These are phyloP conservation scores for Hyparrhenia diplandra DNA, from an alignment of 176 grass and related monocot species.

Conservation along the genomic window DNA sequence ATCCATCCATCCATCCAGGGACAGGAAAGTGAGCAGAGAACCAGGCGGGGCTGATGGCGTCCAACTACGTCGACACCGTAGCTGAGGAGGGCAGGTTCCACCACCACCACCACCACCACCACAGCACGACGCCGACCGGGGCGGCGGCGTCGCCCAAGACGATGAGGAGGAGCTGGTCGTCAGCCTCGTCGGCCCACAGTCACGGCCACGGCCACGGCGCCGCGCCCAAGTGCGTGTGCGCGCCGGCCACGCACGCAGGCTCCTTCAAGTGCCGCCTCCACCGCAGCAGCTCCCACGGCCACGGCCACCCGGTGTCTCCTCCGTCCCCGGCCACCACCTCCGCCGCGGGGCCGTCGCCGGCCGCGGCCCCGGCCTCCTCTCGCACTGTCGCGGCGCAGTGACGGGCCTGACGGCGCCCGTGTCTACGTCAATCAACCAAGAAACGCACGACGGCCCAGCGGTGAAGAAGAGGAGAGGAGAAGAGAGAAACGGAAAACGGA, in stretches of 20 bases:
- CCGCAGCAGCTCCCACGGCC: conserved; percentile 39
- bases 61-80: conserved; percentile 57
- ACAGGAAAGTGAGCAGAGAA: neutral
- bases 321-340: conserved; percentile 18
- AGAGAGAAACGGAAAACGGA: too few relatives aligned
- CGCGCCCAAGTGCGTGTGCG: conserved; percentile 71
- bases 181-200: conserved; percentile 21
- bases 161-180: conserved; percentile 34
- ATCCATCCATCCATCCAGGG: conserved; percentile 10
- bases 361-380: neutral
- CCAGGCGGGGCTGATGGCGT: conserved; percentile 41
- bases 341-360: neutral
- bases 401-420: too few relatives aligned
- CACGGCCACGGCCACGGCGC: conserved; percentile 23
- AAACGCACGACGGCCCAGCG: too few relatives aligned
- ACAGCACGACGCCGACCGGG: conserved; percentile 41
- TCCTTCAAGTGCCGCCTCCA: conserved; percentile 98
- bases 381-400: neutral
- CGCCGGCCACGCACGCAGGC: conserved; percentile 69
- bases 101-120: conserved; percentile 5
- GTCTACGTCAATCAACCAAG: too few relatives aligned
- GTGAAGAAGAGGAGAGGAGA: too few relatives aligned
- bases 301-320: neutral
- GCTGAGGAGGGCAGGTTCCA: conserved; percentile 47
- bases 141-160: conserved; percentile 45